Base-by-base conservation (phyloP, 495 filamentous ascomycete genomes). In the Cairneyella variabilis region DNA sequence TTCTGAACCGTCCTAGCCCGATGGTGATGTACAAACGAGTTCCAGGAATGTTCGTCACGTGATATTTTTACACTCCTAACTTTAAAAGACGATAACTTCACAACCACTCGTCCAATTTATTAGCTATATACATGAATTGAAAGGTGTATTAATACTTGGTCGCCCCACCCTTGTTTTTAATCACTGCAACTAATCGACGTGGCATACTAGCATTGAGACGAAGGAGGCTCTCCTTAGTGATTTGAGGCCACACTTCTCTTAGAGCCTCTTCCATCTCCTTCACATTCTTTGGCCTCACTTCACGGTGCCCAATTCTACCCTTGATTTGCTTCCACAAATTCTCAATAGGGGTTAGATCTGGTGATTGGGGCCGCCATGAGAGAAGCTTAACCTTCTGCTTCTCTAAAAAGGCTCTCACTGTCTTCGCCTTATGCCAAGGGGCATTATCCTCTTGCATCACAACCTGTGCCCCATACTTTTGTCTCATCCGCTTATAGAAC, bases 271-370 rank as follows among this genome's bases (percentile, higher is more conserved):
- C 37, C 21, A 50, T 42, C 23, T 39, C 28, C 11, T 20, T 14
- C 2, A 36, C 25, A 26, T 50, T 50, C 38, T 25, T 56, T 14
- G 18, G 12, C 17, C 27, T 42, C 5, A 30, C 17, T 20, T 36
- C 17, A 6, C 14, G 20, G 4, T 43, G 14, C 3, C 21, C 12
- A 43, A 52, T 41, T 25, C 16, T 40, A 28, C 27, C 38, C 52
- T 55, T 55, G 18, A 48, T 32, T 23, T 51, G 17, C 18, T 28
- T 48, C 55, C 39, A 58, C 9, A 53, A 20, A 44, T 53, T 58
- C 37, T 58, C 39, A 48, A 58, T 58, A 32, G 23, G 50, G 7
- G 37, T 32, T 3, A 58, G 42, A 58, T 58, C 55, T 14, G 30
- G 43, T 41, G 42, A 58, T 37, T 58, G 25, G 9, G 43, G 55